A percentile compares a stretch with the other conserved stretches of the same genome.
These are phyloP conservation scores for Boletus tomentosulus DNA, from an alignment of 768 basidiomycete species.

Conservation along the genomic window DNA sequence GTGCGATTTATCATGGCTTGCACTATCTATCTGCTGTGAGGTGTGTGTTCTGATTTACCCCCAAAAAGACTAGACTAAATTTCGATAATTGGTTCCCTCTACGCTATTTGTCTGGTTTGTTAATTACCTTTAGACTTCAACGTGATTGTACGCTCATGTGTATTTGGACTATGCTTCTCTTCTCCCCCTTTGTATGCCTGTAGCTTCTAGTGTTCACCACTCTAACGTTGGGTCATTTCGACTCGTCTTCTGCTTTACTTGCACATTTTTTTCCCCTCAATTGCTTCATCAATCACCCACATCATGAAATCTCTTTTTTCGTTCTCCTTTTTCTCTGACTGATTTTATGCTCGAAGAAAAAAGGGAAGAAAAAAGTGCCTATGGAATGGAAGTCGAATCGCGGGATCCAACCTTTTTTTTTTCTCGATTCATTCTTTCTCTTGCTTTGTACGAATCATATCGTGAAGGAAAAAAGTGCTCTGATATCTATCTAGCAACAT, in stretches of 20 bases:
- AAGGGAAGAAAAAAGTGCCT: slow-evolving; percentile 1
- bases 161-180: slow-evolving; percentile 22
- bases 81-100: slow-evolving; percentile 4
- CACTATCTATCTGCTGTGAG: slow-evolving; percentile 17
- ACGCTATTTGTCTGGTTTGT: slow-evolving; percentile 8
- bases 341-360: slow-evolving; percentile 15
- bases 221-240: slow-evolving; percentile 1
- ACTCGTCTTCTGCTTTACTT: slow-evolving; percentile 5
- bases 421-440: background rate
- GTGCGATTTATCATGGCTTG: slow-evolving; percentile 3
- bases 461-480: slow-evolving; percentile 2
- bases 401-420: slow-evolving; percentile 2
- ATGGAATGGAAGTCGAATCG: slow-evolving; percentile 18
- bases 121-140: slow-evolving; percentile 15
- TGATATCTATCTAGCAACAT: slow-evolving; percentile 9
- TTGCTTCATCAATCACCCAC: slow-evolving; percentile 7
- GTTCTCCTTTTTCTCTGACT: background rate
- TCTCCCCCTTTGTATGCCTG: slow-evolving; percentile 25
- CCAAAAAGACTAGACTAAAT: slow-evolving; percentile 21
- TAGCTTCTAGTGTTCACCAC: slow-evolving; percentile 21
- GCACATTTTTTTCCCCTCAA: background rate
- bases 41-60: slow-evolving; percentile 15
- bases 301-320: background rate
- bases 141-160: slow-evolving; percentile 26
- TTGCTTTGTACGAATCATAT: slow-evolving; percentile 10